Conservation (phyloP, 768 basidiomycete species). For the Auricularia heimuer region DNA sequence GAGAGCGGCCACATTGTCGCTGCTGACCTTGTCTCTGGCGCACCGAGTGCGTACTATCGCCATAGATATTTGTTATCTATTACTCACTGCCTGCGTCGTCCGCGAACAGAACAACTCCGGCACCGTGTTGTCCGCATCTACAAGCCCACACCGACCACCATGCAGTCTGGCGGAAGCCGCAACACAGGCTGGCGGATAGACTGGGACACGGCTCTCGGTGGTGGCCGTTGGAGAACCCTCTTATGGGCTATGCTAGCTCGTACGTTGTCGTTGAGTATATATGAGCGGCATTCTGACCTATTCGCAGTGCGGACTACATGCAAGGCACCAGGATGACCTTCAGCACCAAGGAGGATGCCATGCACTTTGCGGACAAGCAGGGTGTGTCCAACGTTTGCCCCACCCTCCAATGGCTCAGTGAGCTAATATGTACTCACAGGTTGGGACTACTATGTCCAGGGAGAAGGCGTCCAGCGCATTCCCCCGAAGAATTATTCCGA, state of each 20-base stretch:
- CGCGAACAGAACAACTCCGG: conserved; percentile 58
- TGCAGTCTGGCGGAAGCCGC: conserved; percentile 87
- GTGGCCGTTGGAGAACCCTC: conserved; percentile 91
- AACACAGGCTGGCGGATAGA: conserved; percentile 88
- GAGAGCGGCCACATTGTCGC: conserved; percentile 39
- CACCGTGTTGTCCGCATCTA: conserved; percentile 86
- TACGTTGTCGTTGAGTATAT: conserved; percentile 30
- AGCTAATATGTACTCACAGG: conserved; percentile 34
- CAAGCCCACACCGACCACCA: conserved; percentile 87
- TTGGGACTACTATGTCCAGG: conserved; percentile 87
- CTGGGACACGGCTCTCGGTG: conserved; percentile 83
- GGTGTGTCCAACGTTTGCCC: conserved; percentile 34
- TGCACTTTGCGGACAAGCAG: conserved; percentile 96
- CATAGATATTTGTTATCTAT: background rate
- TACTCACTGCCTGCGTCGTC: background rate
- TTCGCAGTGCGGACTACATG: conserved; percentile 82
- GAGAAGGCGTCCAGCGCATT: conserved; percentile 50
- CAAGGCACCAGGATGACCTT: conserved; percentile 82
- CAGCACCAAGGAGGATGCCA: conserved; percentile 78
- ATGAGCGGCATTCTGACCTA: background rate
- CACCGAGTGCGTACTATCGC: conserved; percentile 49
- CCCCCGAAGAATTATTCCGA: conserved; percentile 85
- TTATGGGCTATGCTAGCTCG: conserved; percentile 98
- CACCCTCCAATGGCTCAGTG: background rate
- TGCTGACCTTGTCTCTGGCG: conserved; percentile 79